These are phyloP conservation scores for Plasmodium reichenowi DNA, from an alignment of 169 alveolate species.

Conservation along the genomic window DNA sequence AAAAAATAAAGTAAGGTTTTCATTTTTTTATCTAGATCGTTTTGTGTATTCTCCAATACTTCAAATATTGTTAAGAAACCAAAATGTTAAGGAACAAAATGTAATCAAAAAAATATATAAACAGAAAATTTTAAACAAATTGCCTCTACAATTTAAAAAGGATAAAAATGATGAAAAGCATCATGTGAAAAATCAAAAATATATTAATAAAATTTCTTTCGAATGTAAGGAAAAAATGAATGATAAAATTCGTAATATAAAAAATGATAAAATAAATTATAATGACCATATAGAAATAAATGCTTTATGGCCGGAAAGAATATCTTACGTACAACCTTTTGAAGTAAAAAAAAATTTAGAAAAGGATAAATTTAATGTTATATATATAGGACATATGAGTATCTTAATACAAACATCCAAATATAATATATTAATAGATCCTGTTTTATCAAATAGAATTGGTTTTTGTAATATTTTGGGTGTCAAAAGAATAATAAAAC, in stretches of 20 bases:
- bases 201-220: background rate
- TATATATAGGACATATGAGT: conserved; percentile 77
- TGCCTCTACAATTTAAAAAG: background rate
- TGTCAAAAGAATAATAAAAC: conserved; percentile 49
- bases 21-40: conserved; percentile 68
- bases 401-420: conserved; percentile 39
- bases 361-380: conserved; percentile 51
- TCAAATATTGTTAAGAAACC: conserved; percentile 10
- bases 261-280: background rate
- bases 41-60: conserved; percentile 64
- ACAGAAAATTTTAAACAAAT: conserved; percentile 3
- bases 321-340: conserved; percentile 53
- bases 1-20: conserved; percentile 50
- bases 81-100: conserved; percentile 50
- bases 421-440: conserved; percentile 73
- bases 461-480: conserved; percentile 54
- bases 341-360: conserved; percentile 38
- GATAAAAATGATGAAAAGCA: background rate
- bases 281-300: conserved; percentile 15
- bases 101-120: conserved; percentile 22
- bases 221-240: background rate
- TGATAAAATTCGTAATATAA: background rate
- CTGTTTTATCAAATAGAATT: conserved; percentile 61
- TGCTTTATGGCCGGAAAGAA: conserved; percentile 74
- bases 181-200: background rate